These are phyloP conservation scores for Suillus subalutaceus DNA, from an alignment of 768 basidiomycete species.

Conservation along the genomic window DNA sequence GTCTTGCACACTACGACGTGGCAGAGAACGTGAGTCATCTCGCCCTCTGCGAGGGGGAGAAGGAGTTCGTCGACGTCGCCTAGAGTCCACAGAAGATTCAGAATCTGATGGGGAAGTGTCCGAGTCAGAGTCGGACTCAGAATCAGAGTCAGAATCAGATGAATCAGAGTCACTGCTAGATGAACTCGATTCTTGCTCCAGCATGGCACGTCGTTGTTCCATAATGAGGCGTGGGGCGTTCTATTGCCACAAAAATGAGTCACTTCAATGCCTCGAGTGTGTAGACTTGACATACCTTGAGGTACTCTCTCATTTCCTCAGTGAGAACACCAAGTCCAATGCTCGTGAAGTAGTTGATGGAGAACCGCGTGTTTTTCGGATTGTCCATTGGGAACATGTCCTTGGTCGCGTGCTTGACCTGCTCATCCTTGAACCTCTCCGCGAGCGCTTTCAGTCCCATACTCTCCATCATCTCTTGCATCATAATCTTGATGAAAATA, in stretches of 20 bases:
- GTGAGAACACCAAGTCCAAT: constrained; percentile 89
- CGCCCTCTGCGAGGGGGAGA: constrained; percentile 34
- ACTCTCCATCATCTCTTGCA: constrained; percentile 92
- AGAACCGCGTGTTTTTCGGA: constrained; percentile 94
- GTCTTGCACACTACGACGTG: constrained; percentile 15
- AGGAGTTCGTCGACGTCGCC: constrained; percentile 32
- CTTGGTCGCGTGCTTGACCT: constrained; percentile 69
- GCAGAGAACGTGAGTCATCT: constrained; percentile 30
- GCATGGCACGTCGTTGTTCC: constrained; percentile 89
- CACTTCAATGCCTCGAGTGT: background rate
- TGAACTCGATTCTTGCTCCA: constrained; percentile 64
- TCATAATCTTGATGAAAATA: constrained; percentile 97
- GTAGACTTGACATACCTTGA: constrained; percentile 63
- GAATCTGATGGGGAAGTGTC: constrained; percentile 42
- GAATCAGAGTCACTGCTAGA: constrained; percentile 47
- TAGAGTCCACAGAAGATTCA: constrained; percentile 37
- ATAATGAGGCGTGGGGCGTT: constrained; percentile 92
- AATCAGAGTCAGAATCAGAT: constrained; percentile 39
- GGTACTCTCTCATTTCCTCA: constrained; percentile 95
- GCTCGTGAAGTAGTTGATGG: constrained; percentile 98
- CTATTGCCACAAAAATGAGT: constrained; percentile 42
- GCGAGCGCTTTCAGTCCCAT: constrained; percentile 89
- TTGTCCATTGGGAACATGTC: constrained; percentile 96
- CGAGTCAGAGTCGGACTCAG: constrained; percentile 45
- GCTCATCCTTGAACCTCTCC: constrained; percentile 88